These are phyloP conservation scores for Dioscorea cayenensis DNA, from an alignment of 116 monocot genomes.

Conservation along the genomic window DNA sequence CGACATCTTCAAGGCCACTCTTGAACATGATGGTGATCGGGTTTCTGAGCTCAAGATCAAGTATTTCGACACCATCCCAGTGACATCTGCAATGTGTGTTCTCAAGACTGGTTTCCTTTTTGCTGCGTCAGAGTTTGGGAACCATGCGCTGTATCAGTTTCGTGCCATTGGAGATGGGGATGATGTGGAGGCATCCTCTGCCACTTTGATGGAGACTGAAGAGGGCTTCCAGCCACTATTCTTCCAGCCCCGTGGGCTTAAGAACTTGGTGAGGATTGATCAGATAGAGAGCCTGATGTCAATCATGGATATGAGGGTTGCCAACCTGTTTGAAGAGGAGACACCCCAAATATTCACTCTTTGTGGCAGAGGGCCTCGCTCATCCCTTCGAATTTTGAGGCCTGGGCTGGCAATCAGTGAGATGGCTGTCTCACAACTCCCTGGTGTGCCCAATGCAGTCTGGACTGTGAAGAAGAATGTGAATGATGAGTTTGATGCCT, in stretches of 20 bases:
- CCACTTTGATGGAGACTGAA: slow-evolving; percentile 87
- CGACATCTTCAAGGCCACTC: slow-evolving; percentile 74
- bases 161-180: slow-evolving; percentile 83
- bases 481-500: slow-evolving; percentile 93
- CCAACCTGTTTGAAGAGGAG: slow-evolving; percentile 93
- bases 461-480: slow-evolving; percentile 98
- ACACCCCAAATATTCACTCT: slow-evolving; percentile 84
- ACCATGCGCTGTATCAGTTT: slow-evolving; percentile 89
- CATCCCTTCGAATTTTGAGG: slow-evolving; percentile 68
- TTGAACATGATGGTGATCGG: slow-evolving; percentile 66
- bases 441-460: slow-evolving; percentile 79
- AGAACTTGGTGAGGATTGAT: slow-evolving; percentile 76
- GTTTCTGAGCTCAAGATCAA: slow-evolving; percentile 87
- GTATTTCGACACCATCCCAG: slow-evolving; percentile 93
- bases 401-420: slow-evolving; percentile 88
- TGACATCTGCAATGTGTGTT: slow-evolving; percentile 81
- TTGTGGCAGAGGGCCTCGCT: slow-evolving; percentile 85
- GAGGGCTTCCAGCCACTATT: slow-evolving; percentile 97
- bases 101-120: slow-evolving; percentile 79
- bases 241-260: slow-evolving; percentile 81
- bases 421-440: slow-evolving; percentile 86
- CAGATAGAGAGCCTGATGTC: slow-evolving; percentile 88
- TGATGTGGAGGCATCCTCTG: slow-evolving; percentile 92
- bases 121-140: slow-evolving; percentile 92
- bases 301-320: slow-evolving; percentile 89